Base-by-base conservation (phyloP, 495 filamentous ascomycete genomes). In the Talaromyces borbonicus region DNA sequence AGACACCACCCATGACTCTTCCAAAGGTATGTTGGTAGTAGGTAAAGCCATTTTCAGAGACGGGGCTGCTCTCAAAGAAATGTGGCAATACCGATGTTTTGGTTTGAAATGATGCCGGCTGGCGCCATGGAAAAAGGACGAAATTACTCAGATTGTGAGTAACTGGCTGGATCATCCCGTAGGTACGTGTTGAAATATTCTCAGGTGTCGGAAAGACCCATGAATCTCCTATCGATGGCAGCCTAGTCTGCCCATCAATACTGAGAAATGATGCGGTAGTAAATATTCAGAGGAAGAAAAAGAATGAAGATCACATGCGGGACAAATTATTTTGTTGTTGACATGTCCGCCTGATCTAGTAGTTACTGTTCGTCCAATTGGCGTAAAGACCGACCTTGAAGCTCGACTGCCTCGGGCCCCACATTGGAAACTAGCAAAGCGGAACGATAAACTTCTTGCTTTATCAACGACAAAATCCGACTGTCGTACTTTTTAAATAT, bases 1-100 rank as follows among this genome's bases (percentile, higher is more conserved):
- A 8, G 47, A 33, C 22, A 49, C 37, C 9, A 49, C 47, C 47
- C 47, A 49, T 12, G 47, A 49, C 4, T 35, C 47, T 8, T 31
- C 47, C 27, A 49, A 33, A 8, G 35, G 8, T 15, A 15, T 11
- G 23, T 9, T n/a, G 42, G 30, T 18, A 6, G 33, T 22, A 24
- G n/a, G 14, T 12, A 22, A 33, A 8, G 43, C 30, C 27, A 46
- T 46, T 6, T 26, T 6, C 12, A 18, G 19, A 14, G 16, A 15
- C 22, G 38, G 38, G 12, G 3, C 38, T n/a, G n/a, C n/a, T n/a
- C n/a, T n/a, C n/a, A n/a, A n/a, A n/a, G n/a, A n/a, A n/a, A n/a
- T n/a, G n/a, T n/a, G n/a, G n/a, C n/a, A n/a, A n/a, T n/a, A n/a
- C n/a, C n/a, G n/a, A n/a, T n/a, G n/a, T n/a, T n/a, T n/a, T n/a